Evolutionary conservation across 1,284 basidiomycete species (phyloP).

Genomic region (Marasmius sp.): DNA sequence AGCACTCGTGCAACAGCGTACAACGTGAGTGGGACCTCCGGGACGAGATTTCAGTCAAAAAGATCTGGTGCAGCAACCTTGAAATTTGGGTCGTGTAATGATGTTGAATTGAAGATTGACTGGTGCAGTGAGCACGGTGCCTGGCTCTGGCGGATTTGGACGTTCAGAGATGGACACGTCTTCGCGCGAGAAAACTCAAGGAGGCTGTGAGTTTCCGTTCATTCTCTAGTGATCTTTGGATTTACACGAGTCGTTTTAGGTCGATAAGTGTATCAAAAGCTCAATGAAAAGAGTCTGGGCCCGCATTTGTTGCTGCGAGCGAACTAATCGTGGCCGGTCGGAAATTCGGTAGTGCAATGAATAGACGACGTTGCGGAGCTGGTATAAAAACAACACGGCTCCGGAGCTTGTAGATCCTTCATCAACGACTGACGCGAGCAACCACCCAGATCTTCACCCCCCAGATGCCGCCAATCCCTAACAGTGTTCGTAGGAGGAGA

Average conservation of each 20-base stretch:
- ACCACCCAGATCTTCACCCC: neutral
- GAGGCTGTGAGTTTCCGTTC: no score
- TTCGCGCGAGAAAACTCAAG: no score
- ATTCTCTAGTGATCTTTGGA: no score
- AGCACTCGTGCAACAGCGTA: no score
- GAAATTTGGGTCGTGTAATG: conserved; percentile 33
- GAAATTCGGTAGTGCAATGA: no score
- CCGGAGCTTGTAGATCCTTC: conserved; percentile 31
- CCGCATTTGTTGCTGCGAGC: neutral
- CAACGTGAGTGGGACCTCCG: no score
- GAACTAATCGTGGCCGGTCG: neutral
- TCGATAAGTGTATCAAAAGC: no score
- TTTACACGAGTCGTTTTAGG: neutral
- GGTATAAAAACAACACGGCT: no score
- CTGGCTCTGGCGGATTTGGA: conserved; percentile 2
- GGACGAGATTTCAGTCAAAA: conserved; percentile 35
- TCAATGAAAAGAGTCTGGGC: no score
- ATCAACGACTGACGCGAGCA: conserved; percentile 51
- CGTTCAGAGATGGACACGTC: conserved; percentile 41
- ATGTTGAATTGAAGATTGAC: conserved; percentile 24
- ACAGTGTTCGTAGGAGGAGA: conserved; percentile 55
- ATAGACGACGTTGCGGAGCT: no score
- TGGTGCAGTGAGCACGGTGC: conserved; percentile 35
- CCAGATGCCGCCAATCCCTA: conserved; percentile 11
- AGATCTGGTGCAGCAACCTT: conserved; percentile 27